Conservation (phyloP, 2,329 filamentous ascomycete genomes). For the Fulvia fulva region DNA sequence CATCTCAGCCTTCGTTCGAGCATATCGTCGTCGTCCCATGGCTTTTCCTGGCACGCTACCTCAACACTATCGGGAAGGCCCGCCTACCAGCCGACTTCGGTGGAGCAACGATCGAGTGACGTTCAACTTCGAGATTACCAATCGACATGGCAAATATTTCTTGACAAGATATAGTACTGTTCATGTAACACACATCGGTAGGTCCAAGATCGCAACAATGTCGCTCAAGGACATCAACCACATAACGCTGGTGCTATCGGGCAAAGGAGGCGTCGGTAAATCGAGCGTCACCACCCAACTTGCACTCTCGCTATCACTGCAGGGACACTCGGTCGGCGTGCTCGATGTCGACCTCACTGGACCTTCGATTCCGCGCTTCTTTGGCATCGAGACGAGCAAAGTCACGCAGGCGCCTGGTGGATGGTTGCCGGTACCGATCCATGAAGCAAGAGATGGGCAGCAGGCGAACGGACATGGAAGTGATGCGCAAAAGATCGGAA, state of each 20-base stretch:
- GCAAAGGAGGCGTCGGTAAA: conserved; percentile 97
- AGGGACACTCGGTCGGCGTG: conserved; percentile 86
- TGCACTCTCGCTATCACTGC: conserved; percentile 78
- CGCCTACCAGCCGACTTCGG: neutral
- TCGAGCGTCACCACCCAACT: conserved; percentile 97
- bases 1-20: neutral
- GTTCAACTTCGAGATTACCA: neutral
- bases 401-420: conserved; percentile 88
- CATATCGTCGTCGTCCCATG: neutral
- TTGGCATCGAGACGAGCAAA: conserved; percentile 82
- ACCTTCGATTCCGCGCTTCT: conserved; percentile 91
- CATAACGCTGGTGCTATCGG: conserved; percentile 80
- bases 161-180: neutral
- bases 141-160: neutral
- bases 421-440: conserved; percentile 86
- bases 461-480: conserved; percentile 7
- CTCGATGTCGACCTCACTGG: conserved; percentile 95
- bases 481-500: conserved; percentile 46
- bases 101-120: neutral
- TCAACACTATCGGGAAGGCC: neutral
- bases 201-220: conserved; percentile 44
- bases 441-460: conserved; percentile 47
- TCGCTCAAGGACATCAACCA: conserved; percentile 69
- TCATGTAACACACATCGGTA: neutral
- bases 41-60: neutral